These are phyloP conservation scores for Cladosporium cucumerinum DNA, from an alignment of 2,329 filamentous ascomycete genomes.

Conservation along the genomic window DNA sequence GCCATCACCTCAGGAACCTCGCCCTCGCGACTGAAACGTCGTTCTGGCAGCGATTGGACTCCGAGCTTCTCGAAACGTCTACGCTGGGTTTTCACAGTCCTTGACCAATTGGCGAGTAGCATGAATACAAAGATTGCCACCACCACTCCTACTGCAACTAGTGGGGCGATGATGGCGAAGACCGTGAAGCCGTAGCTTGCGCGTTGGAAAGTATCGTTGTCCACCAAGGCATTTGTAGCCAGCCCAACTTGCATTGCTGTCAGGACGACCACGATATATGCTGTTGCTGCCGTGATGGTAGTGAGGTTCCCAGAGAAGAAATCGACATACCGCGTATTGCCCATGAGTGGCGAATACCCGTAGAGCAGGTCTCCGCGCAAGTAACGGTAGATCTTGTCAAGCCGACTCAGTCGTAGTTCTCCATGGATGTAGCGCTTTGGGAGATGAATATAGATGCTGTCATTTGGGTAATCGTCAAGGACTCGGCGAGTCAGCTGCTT, in stretches of 20 bases:
- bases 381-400: constrained; percentile 20
- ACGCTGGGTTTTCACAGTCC: no score
- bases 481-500: not conserved
- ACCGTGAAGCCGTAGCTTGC: constrained; percentile 50
- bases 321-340: not conserved
- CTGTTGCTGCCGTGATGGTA: not conserved
- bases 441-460: constrained; percentile 8
- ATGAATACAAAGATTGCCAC: not conserved
- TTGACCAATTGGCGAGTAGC: not conserved
- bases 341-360: not conserved
- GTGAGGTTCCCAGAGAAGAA: not conserved
- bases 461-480: not conserved
- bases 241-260: not conserved
- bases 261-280: not conserved
- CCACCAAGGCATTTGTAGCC: constrained; percentile 17
- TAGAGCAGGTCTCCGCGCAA: constrained; percentile 26
- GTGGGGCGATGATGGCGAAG: constrained; percentile 41
- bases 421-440: constrained; percentile 21
- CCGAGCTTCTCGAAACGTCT: no score
- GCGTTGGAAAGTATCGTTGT: constrained; percentile 41
- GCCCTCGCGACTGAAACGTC: no score
- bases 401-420: constrained; percentile 20
- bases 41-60: no score
- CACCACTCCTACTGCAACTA: not conserved
- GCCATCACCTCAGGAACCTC: no score